Evolutionary conservation across 2,329 filamentous ascomycete species (phyloP), one percentile per base, ranked within the genome.

Genomic region (Aspergillus sclerotialis): DNA sequence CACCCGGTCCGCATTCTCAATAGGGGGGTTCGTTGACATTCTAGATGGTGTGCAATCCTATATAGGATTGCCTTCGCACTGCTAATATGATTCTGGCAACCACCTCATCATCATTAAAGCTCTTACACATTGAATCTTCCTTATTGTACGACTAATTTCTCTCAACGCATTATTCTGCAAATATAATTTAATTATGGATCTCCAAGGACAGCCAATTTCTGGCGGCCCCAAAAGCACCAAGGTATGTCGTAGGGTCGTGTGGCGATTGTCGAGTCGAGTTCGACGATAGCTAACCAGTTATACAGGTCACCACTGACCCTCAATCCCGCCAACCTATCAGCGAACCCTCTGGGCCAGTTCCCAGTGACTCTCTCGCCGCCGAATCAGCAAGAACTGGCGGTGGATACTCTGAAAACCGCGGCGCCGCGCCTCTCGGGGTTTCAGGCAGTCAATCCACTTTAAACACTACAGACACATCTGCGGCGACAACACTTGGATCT

Each of bases 341-440:
- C 11, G 85, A 92, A 58, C 65, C 70, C 10, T 66, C 80, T 4
- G 86, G 86, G 33, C 50, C 68, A 16, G 71, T 90, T 1, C 64
- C 73, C 28, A 66, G 72, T 10, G 83, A 82, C 60, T 90, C 84
- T 5, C 77, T 93, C 4, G 86, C 86, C 8, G 81, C 78, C 38
- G 80, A 90, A 51, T 92, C 84, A 0, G 62, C 77, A 39, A 64
- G 68, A 30, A 46, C 65, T 14, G 71, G 71, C 37, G 84, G 82
- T 44, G 64, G 58, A 9, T 86, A 84, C 49, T 64, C 72, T 26
- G 57, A 70, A 37, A 84, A 85, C 61, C 65, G 69, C 15, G 66
- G 72, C 41, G 68, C 70, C 12, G 65, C 69, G 26, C 67, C 68
- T 5, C 63, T 65, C 19, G 55, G 61, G 10, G 72, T 78, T 32